Evolutionary conservation across 2,329 filamentous ascomycete species (phyloP).

Genomic region (Rachicladosporium sp.): DNA sequence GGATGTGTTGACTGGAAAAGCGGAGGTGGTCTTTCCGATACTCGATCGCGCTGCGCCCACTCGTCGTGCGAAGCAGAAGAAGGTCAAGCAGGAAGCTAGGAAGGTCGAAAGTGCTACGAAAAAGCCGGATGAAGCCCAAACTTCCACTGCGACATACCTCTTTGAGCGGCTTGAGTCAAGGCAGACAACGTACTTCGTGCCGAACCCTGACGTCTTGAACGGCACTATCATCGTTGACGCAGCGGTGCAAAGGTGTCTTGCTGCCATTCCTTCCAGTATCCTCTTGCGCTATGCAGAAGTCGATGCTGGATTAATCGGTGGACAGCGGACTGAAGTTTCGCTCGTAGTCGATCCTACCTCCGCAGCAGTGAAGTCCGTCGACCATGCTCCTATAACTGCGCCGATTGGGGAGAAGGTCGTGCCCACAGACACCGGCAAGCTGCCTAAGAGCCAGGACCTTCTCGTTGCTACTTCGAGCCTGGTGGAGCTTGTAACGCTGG

Average conservation of each 20-base stretch:
- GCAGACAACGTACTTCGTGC: conserved; percentile 9
- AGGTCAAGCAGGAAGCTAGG: neutral
- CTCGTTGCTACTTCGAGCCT: neutral
- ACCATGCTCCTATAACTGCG: too few species aligned
- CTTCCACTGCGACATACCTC: conserved; percentile 11
- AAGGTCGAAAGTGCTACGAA: neutral
- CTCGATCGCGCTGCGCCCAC: conserved; percentile 9
- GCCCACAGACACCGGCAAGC: too few species aligned
- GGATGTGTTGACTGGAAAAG: conserved; percentile 10
- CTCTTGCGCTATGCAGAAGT: conserved; percentile 5
- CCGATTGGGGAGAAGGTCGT: too few species aligned
- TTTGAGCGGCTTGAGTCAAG: conserved; percentile 19
- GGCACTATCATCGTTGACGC: neutral
- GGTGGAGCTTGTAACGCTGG: too few species aligned
- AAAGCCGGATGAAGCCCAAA: conserved; percentile 3
- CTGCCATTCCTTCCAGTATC: neutral
- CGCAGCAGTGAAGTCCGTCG: neutral
- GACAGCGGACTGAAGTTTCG: conserved; percentile 7
- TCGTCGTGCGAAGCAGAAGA: neutral
- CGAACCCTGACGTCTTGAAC: conserved; percentile 1
- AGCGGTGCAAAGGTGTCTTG: neutral
- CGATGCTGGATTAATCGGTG: conserved; percentile 10
- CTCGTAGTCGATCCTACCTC: neutral
- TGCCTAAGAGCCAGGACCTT: neutral
- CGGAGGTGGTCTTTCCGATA: conserved; percentile 11